phyloP scores from a whole-genome alignment of 495 filamentous ascomycete genomes.

The Parathielavia appendiculata region DNA sequence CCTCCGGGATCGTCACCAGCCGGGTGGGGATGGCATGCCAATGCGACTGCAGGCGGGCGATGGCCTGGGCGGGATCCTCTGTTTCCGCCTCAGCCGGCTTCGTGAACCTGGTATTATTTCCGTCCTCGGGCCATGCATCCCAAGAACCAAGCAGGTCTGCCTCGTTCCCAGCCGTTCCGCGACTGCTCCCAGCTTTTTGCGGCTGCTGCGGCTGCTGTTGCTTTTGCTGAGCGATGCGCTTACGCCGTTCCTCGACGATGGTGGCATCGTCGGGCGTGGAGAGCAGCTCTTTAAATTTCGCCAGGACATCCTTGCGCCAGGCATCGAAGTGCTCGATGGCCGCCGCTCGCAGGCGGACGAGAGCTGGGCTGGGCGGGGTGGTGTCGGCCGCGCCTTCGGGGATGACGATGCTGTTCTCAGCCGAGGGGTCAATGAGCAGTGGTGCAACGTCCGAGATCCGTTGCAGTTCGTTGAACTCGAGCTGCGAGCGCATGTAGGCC shows the following conservation, averaged over 20 bases:
- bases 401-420: constrained; percentile 15
- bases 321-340: constrained; percentile 39
- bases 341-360: constrained; percentile 31
- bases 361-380: constrained; percentile 26
- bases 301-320: constrained; percentile 36
- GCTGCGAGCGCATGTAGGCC: constrained; percentile 39
- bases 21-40: constrained; percentile 47
- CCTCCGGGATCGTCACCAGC: constrained; percentile 35
- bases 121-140: constrained; percentile 12
- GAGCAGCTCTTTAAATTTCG: constrained; percentile 36
- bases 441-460: neutral
- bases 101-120: neutral
- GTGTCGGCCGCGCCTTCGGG: constrained; percentile 3
- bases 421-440: constrained; percentile 16
- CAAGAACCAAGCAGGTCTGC: constrained; percentile 28
- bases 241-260: constrained; percentile 35
- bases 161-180: constrained; percentile 21
- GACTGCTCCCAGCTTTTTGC: constrained; percentile 3
- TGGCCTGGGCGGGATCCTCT: constrained; percentile 22
- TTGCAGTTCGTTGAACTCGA: constrained; percentile 26
- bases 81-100: neutral
- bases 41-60: constrained; percentile 32
- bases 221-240: constrained; percentile 23
- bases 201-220: constrained; percentile 8
- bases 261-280: constrained; percentile 33